Evolutionary conservation across 1,139 yeast species (phyloP), one percentile per base, ranked within the genome.

Genomic region (Neolecta irregularis): DNA sequence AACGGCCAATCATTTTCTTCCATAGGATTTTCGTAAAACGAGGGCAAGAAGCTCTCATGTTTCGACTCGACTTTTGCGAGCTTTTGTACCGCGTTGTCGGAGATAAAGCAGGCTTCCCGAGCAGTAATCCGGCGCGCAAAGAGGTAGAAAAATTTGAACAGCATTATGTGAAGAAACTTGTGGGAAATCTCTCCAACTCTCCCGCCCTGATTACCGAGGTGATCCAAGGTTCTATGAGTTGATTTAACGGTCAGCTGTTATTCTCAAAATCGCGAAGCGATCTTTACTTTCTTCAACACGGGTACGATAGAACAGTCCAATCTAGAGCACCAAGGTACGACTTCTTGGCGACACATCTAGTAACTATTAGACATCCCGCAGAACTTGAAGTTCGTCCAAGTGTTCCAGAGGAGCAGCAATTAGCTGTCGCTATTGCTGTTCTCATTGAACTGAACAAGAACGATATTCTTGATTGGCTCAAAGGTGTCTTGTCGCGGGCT

Each of bases 41-140:
- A 24, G 76, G 74, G 41, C 68, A 66, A 40, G 71, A 72, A 24
- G 48, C 63, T n/a, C 65, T 72, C 8, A 59, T 85, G 26, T 76
- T 65, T 49, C 62, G 94, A 32, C 54, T 88, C 25, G 95, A 88
- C 51, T 72, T 88, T 48, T 68, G 88, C 55, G 52, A 62, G n/a
- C 51, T 66, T 1, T 49, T 75, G 2, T 64, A 67, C 40, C 60
- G 62, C 26, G 59, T 73, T 53, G 46, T 65, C 1, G 51, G 62
- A 12, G 55, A 57, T 9, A 39, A 40, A 6, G 43, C 39, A 4
- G 52, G 54, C 2, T 37, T 56, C 22, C 62, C 68, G 0, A 42
- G 52, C 32, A 44, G 56, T 2, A 54, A 65, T 3, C 50, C 56
- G 19, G 60, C 69, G 3, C 60, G 80, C 39, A 58, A 55, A 16